These are phyloP conservation scores for Eremochloa ophiuroides DNA, from an alignment of 176 grass and related monocot species.

Conservation along the genomic window DNA sequence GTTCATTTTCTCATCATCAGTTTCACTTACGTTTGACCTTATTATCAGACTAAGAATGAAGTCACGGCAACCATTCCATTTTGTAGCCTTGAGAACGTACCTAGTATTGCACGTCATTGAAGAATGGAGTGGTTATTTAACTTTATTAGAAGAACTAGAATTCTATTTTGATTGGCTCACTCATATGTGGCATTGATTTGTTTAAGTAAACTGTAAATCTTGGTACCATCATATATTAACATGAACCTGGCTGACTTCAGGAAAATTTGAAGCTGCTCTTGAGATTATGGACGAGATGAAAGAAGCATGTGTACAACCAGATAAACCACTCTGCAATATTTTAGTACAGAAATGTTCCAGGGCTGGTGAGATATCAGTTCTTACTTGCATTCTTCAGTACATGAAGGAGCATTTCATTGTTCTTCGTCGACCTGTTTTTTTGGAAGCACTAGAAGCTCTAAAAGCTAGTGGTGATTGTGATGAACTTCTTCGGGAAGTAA, in stretches of 20 bases:
- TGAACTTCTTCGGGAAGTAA: constrained; percentile 67
- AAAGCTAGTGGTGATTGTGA: constrained; percentile 48
- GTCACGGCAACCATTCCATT: background rate
- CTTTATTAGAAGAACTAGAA: background rate
- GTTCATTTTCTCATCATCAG: background rate
- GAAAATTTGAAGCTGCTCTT: constrained; percentile 63
- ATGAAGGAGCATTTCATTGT: constrained; percentile 73
- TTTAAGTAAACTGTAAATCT: background rate
- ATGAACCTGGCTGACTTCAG: constrained; percentile 15
- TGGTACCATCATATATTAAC: constrained; percentile 20
- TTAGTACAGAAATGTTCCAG: constrained; percentile 66
- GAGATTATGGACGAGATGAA: constrained; percentile 63
- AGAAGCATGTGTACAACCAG: constrained; percentile 65
- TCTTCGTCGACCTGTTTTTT: constrained; percentile 53
- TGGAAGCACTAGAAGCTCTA: constrained; percentile 63
- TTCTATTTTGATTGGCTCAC: background rate
- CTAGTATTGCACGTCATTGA: background rate
- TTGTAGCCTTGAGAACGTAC: background rate
- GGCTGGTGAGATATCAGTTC: constrained; percentile 51
- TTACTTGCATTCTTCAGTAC: constrained; percentile 58
- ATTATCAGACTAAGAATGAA: background rate
- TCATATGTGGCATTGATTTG: background rate
- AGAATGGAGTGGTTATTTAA: background rate
- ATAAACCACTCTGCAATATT: constrained; percentile 74
- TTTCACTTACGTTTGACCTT: background rate